phyloP scores from a whole-genome alignment of 164 flowering plant species.

The Euptelea pleiosperma region DNA sequence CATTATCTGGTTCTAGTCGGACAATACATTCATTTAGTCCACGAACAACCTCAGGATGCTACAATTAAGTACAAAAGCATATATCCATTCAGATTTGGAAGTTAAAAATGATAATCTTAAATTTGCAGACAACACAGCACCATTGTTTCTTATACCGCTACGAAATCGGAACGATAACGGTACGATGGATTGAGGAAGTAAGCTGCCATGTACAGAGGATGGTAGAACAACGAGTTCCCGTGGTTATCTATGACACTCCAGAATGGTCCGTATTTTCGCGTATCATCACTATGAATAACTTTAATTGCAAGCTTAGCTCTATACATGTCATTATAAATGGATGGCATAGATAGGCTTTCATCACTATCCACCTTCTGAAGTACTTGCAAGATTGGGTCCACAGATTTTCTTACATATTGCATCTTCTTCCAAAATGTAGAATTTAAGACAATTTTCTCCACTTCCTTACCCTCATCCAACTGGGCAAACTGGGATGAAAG shows the following conservation, averaged over 20 bases:
- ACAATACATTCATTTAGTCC: slow-evolving; percentile 74
- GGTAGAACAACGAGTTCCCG: slow-evolving; percentile 57
- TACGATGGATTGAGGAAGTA: slow-evolving; percentile 79
- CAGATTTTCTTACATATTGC: slow-evolving; percentile 53
- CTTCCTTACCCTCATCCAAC: slow-evolving; percentile 69
- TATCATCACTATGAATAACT: slow-evolving; percentile 64
- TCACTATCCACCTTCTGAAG: slow-evolving; percentile 51
- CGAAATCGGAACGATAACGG: slow-evolving; percentile 64
- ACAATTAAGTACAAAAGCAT: slow-evolving; percentile 9
- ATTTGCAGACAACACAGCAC: neutral
- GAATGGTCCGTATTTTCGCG: slow-evolving; percentile 59
- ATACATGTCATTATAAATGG: slow-evolving; percentile 62
- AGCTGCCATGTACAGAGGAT: slow-evolving; percentile 77
- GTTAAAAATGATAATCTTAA: neutral
- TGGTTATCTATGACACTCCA: slow-evolving; percentile 64
- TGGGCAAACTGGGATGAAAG: slow-evolving; percentile 51
- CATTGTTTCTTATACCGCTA: slow-evolving; percentile 38
- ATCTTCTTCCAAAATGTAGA: slow-evolving; percentile 78
- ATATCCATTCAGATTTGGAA: neutral
- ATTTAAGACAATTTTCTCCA: slow-evolving; percentile 60
- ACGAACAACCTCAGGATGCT: slow-evolving; percentile 71
- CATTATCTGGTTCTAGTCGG: slow-evolving; percentile 58
- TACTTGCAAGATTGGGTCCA: slow-evolving; percentile 62
- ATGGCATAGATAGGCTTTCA: slow-evolving; percentile 53
- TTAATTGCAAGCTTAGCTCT: slow-evolving; percentile 66